Base-by-base conservation (phyloP, 495 filamentous ascomycete genomes). In the Jackrogersella minutella region DNA sequence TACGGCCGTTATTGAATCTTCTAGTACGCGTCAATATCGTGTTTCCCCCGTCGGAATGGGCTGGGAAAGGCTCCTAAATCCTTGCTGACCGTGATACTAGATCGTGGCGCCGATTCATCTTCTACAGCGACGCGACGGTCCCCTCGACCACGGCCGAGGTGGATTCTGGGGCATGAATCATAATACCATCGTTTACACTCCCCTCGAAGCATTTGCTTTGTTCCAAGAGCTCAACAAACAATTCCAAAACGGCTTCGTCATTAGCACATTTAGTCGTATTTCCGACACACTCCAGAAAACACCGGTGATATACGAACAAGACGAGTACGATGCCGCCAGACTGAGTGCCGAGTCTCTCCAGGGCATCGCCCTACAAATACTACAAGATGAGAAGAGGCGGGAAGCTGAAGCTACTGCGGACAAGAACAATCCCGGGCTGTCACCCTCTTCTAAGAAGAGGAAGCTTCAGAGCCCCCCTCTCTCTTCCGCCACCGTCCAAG, bases 161-260 rank as follows among this genome's bases (percentile, higher is more conserved):
- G 80, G 75, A 78, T 73, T 73, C 70, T 72, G 79, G 78, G 83
- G 82, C 77, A 85, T 85, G 82, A 85, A 79, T 79, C 75, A 78
- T 70, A 67, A 77, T 50, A 75, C 86, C 74, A 83, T 84, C 66
- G 77, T 84, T 65, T 93, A 93, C 78, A 94, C 93, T 62, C 89
- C 90, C 53, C 90, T 97, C 80, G 94, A 97, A 83, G 88, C 86
- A 31, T 84, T 97, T 16, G 85, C 97, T 57, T 86, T 99, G 64
- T 95, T 97, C 78, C 93, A 96, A 77, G 88, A 90, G 8, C 86
- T 99, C 44, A 67, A 67, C 24, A 72, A 51, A 36, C 64, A 64
- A 36, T 84, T 85, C 46, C 76, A 84, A 36, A 83, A 88, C 74
- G 90, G 91, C 70, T 78, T 85, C 58, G 82, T 87, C 43, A 80